These are phyloP conservation scores for Oryza coarctata DNA, from an alignment of 176 grass and related monocot species.

Conservation along the genomic window DNA sequence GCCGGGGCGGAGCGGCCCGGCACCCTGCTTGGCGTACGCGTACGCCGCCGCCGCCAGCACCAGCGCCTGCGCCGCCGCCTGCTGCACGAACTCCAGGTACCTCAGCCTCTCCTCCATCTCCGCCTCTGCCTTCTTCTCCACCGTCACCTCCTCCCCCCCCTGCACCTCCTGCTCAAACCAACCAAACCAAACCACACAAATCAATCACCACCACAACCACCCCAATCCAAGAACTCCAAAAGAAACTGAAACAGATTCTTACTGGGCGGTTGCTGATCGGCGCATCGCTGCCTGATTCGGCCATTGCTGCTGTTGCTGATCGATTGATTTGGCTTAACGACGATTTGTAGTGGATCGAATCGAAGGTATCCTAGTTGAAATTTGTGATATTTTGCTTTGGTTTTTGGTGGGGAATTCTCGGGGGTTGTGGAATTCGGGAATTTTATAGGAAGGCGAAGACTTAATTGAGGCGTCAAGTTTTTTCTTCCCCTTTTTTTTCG, in stretches of 20 bases:
- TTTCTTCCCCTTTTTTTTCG: background rate
- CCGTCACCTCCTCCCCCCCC: slow-evolving; percentile 37
- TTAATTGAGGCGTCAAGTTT: background rate
- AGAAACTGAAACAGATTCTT: background rate
- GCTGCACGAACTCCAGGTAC: slow-evolving; percentile 84
- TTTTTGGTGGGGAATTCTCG: background rate
- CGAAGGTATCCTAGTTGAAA: background rate
- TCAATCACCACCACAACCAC: background rate
- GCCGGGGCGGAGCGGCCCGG: slow-evolving; percentile 77
- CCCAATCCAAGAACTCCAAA: background rate
- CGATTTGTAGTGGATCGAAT: background rate
- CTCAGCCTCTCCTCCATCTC: slow-evolving; percentile 65
- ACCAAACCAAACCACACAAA: background rate
- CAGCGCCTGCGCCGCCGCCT: slow-evolving; percentile 59
- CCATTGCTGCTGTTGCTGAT: no score
- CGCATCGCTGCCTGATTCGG: slow-evolving; percentile 13
- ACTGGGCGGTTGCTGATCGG: slow-evolving; percentile 36
- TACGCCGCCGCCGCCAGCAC: slow-evolving; percentile 60
- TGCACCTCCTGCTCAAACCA: background rate
- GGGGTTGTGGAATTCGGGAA: background rate
- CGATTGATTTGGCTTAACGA: no score
- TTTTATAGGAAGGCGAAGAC: background rate
- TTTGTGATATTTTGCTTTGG: background rate
- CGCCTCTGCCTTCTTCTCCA: slow-evolving; percentile 35
- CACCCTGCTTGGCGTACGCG: slow-evolving; percentile 66